Evolutionary conservation across 768 basidiomycete genomes (phyloP).

Genomic region (Hericium alpestre): DNA sequence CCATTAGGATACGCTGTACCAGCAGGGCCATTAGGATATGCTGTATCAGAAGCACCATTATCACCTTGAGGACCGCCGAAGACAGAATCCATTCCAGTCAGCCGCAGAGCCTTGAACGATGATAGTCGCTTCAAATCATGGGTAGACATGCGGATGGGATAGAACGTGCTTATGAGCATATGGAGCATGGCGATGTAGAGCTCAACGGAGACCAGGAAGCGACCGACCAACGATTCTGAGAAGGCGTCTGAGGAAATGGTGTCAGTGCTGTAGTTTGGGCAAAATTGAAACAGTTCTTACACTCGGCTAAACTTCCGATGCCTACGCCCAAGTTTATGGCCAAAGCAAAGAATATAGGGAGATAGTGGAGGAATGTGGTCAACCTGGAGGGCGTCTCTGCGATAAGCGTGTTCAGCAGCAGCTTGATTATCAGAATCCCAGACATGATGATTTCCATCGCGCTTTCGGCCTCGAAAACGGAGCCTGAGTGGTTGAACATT

Average conservation of each 20-base stretch:
- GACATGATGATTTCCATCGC: constrained; percentile 50
- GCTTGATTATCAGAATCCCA: constrained; percentile 49
- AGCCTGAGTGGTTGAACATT: constrained; percentile 26
- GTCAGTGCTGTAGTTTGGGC: not conserved
- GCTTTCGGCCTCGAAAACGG: constrained; percentile 47
- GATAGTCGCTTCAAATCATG: constrained; percentile 7
- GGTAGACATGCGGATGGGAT: constrained; percentile 1
- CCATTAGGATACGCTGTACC: too few relatives aligned
- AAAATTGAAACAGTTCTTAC: constrained; percentile 32
- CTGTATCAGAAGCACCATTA: not conserved
- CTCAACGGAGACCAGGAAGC: constrained; percentile 52
- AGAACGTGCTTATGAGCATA: constrained; percentile 38
- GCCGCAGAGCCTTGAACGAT: constrained; percentile 16
- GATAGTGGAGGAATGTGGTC: constrained; percentile 35
- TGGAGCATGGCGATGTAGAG: constrained; percentile 53
- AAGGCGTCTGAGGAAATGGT: constrained; percentile 40
- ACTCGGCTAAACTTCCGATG: constrained; percentile 42
- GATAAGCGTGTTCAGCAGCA: constrained; percentile 46
- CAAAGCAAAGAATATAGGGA: constrained; percentile 41
- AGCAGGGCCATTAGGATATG: not conserved
- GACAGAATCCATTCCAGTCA: not conserved
- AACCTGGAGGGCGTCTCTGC: constrained; percentile 30
- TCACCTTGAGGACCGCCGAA: not conserved
- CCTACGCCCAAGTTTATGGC: constrained; percentile 41
- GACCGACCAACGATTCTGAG: constrained; percentile 60